Evolutionary conservation across 305 asterid species (phyloP), one percentile per base, ranked within the genome.

Genomic region (Fraxinus xanthoxyloides): DNA sequence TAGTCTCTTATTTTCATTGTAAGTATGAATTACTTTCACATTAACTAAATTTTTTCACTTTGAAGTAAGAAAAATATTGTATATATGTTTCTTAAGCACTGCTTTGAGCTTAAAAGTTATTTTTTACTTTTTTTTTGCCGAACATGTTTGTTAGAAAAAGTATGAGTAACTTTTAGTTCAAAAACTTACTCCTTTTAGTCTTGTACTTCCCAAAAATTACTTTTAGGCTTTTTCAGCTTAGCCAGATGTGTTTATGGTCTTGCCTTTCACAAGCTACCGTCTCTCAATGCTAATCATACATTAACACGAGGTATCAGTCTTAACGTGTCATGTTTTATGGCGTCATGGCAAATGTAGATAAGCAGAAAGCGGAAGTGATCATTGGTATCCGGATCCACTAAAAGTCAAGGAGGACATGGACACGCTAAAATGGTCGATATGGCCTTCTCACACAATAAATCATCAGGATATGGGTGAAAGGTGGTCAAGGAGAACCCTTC

Each of bases 401-500:
- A 17, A 15, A 13, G 59, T 48, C 21, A 48, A 3, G 59, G 59
- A 48, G 21, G 7, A 48, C 19, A 48, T 15, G 59, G 15, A 48
- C 59, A 15, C 0, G 21, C 7, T 48, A 6, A 48, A 48, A 48
- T 48, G 59, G 21, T 4, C 59, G 5, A 7, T 48, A 0, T 13
- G 19, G 19, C 21, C 5, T 48, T 48, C 21, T 48, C 59, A 48
- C 21, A 48, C 21, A 4, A 48, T 48, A 17, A 48, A 48, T 48
- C 21, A 48, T 48, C 59, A 48, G 7, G 59, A 48, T 17, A 48
- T 48, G 59, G 59, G 59, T 1, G 21, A 48, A 1, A 48, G 59
- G 21, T 48, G 21, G 59, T 48, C 1, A 17, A 48, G 59, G 6
- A 48, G 59, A 82, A 86, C 88, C 32, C 78, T 80, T 63, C 43